A percentile compares a stretch with the other conserved stretches of the same genome.
Evolutionary conservation across 2,329 filamentous ascomycete species (phyloP).

Genomic region (Cercospora sp.): DNA sequence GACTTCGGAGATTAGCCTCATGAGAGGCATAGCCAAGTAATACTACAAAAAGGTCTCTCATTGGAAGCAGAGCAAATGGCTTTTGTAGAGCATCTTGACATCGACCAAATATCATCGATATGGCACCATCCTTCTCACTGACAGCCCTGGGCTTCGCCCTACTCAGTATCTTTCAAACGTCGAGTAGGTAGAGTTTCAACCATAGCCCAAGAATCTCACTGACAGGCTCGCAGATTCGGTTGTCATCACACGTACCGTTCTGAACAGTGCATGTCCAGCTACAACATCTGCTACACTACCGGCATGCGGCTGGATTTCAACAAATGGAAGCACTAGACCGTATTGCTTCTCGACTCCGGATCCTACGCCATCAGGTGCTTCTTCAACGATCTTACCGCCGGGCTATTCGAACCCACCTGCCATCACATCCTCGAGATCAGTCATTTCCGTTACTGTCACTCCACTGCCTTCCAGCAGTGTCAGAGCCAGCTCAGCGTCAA

Average conservation of each 20-base stretch:
- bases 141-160: neutral
- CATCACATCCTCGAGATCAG: neutral
- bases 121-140: neutral
- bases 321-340: conserved; percentile 2
- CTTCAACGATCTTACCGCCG: neutral
- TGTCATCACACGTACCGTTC: conserved; percentile 3
- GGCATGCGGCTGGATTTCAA: conserved; percentile 11
- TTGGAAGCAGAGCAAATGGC: neutral
- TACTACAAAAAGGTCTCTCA: conserved; percentile 6
- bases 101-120: neutral
- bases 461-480: neutral
- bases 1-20: neutral
- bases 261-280: conserved; percentile 3
- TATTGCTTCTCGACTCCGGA: conserved; percentile 9
- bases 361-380: neutral
- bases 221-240: neutral
- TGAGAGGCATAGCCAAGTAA: neutral
- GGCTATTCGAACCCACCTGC: neutral
- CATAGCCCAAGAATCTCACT: neutral
- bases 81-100: neutral
- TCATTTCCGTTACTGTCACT: conserved; percentile 9
- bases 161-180: neutral
- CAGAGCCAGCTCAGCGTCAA: neutral
- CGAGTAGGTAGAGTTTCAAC: neutral
- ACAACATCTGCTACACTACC: conserved; percentile 8